A percentile compares a stretch with the other conserved stretches of the same genome.
These are phyloP conservation scores for Sarocladiaceae sp. DNA, from an alignment of 2,329 filamentous ascomycete genomes.

Conservation along the genomic window DNA sequence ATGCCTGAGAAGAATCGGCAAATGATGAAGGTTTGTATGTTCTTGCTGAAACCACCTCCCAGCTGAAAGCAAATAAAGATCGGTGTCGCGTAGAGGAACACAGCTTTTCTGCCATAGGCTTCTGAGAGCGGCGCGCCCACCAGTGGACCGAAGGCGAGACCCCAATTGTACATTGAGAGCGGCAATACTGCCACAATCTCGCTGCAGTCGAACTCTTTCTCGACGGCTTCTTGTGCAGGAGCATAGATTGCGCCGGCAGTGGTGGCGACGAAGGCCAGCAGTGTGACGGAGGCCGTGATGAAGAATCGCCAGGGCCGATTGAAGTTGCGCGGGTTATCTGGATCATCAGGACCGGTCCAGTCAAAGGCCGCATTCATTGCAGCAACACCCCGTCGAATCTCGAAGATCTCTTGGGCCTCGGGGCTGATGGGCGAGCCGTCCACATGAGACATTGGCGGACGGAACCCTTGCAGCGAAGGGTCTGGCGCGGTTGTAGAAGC, in stretches of 20 bases:
- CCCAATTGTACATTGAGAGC: constrained; percentile 23
- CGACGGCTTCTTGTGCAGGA: constrained; percentile 20
- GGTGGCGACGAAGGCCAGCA: constrained; percentile 56
- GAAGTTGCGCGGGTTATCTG: constrained; percentile 81
- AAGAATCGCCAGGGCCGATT: constrained; percentile 69
- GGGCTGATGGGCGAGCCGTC: constrained; percentile 4
- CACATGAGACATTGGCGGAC: constrained; percentile 4
- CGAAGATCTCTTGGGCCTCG: constrained; percentile 4
- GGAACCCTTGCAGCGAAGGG: not conserved
- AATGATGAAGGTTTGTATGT: constrained; percentile 66
- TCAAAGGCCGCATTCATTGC: constrained; percentile 23
- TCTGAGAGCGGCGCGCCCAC: constrained; percentile 73
- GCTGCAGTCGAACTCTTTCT: constrained; percentile 15
- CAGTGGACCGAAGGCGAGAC: constrained; percentile 49
- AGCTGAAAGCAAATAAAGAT: constrained; percentile 71
- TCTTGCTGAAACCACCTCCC: constrained; percentile 62
- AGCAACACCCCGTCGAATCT: constrained; percentile 15
- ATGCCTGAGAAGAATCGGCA: constrained; percentile 65
- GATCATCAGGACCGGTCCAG: constrained; percentile 51
- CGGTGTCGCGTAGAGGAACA: constrained; percentile 48
- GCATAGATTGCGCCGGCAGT: constrained; percentile 27
- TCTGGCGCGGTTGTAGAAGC: not conserved
- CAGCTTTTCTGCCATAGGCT: constrained; percentile 55
- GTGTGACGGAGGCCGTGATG: constrained; percentile 69
- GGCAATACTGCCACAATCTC: constrained; percentile 19